Conservation (phyloP, 768 basidiomycete genomes). For the Daedalea quercina region DNA sequence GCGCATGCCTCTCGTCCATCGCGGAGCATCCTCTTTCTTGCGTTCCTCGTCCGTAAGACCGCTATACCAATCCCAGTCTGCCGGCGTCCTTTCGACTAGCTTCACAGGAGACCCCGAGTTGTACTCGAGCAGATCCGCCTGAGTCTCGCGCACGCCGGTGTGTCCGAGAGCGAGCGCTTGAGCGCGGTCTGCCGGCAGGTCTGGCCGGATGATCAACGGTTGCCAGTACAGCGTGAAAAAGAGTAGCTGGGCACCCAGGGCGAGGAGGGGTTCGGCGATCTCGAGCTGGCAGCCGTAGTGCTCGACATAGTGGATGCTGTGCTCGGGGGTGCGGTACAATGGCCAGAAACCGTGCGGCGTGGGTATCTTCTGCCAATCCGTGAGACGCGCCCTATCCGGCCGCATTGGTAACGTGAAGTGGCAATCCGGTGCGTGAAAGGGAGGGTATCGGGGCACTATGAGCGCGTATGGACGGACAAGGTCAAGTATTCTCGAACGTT, state of each 20-base stretch:
- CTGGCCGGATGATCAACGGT: constrained; percentile 28
- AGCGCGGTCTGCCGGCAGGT: constrained; percentile 25
- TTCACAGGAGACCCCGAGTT: constrained; percentile 29
- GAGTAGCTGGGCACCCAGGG: constrained; percentile 54
- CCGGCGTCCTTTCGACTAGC: constrained; percentile 19
- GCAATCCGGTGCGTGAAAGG: constrained; percentile 53
- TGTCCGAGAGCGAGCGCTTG: constrained; percentile 13
- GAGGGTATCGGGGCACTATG: constrained; percentile 40
- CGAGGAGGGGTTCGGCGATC: constrained; percentile 37
- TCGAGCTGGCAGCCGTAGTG: constrained; percentile 18
- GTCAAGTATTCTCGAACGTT: constrained; percentile 23
- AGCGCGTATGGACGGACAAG: constrained; percentile 40
- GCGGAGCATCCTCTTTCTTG: constrained; percentile 18
- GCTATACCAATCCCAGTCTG: constrained; percentile 21
- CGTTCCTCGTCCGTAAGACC: constrained; percentile 17
- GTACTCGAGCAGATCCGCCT: constrained; percentile 50
- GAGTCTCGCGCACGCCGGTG: constrained; percentile 39
- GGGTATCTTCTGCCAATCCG: constrained; percentile 20
- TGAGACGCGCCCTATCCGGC: constrained; percentile 10
- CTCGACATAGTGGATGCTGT: constrained; percentile 5
- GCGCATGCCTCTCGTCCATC: constrained; percentile 18
- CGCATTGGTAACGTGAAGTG: constrained; percentile 50
- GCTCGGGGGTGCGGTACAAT: constrained; percentile 28
- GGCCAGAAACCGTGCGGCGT: constrained; percentile 45
- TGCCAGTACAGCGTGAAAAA: constrained; percentile 55